Percentiles rank a stretch among this genome's conserved stretches.
These are phyloP conservation scores for Eucalyptus globulus DNA, from an alignment of 345 rosid species.

Conservation along the genomic window DNA sequence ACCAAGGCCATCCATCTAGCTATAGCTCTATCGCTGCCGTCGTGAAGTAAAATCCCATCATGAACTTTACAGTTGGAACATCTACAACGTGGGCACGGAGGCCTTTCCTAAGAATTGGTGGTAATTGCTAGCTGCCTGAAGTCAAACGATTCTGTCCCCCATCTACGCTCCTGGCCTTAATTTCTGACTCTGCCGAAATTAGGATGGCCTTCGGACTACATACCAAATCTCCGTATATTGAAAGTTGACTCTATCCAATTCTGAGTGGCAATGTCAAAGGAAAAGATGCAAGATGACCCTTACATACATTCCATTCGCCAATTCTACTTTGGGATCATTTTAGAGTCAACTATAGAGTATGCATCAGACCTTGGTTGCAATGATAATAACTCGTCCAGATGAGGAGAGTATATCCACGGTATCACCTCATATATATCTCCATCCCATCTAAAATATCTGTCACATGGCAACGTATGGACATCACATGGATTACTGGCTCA, in stretches of 20 bases:
- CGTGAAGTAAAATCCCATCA: neutral
- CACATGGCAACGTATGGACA: neutral
- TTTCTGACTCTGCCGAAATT: neutral
- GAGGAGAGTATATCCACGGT: neutral
- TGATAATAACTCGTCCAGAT: neutral
- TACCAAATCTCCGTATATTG: neutral
- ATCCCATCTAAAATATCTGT: neutral
- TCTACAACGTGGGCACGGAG: neutral
- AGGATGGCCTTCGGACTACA: neutral
- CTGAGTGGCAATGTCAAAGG: neutral
- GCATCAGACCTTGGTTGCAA: neutral
- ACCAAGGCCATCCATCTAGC: neutral
- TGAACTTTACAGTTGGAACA: neutral
- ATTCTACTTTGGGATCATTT: neutral
- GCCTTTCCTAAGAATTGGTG: neutral
- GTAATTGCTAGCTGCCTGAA: neutral
- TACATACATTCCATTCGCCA: neutral
- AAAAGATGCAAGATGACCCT: neutral
- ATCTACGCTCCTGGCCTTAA: neutral
- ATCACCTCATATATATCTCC: neutral
- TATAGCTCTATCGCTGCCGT: neutral
- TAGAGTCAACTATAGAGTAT: neutral
- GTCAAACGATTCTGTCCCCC: neutral
- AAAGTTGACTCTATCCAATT: neutral
- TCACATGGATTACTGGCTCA: neutral